Conservation (phyloP, 192 early-diverging fungal genomes). For the Thamnidium elegans region DNA sequence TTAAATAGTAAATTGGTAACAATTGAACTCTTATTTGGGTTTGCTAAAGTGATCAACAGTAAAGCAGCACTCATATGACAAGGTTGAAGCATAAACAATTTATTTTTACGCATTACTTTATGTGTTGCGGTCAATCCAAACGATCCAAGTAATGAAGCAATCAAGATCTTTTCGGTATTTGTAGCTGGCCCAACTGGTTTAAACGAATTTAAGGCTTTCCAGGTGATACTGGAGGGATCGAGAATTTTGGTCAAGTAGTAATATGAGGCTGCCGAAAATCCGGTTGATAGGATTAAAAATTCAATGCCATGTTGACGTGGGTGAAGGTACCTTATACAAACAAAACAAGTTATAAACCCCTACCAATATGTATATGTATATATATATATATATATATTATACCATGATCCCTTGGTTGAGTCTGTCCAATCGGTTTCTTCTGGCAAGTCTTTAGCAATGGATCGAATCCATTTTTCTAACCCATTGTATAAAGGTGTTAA, state of each 20-base stretch:
- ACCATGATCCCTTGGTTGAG: slow-evolving; percentile 50
- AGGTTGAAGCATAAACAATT: slow-evolving; percentile 52
- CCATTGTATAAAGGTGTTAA: neutral
- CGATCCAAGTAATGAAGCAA: slow-evolving; percentile 33
- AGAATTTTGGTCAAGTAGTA: slow-evolving; percentile 34
- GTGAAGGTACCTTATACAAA: slow-evolving; percentile 42
- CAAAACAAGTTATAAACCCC: neutral
- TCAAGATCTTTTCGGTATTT: slow-evolving; percentile 32
- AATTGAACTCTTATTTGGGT: slow-evolving; percentile 39
- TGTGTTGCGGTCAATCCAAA: slow-evolving; percentile 40
- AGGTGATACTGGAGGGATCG: slow-evolving; percentile 3
- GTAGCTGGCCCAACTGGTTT: slow-evolving; percentile 30
- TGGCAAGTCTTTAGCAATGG: slow-evolving; percentile 20
- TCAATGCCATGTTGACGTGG: slow-evolving; percentile 51
- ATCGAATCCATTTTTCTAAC: neutral
- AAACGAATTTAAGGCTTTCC: slow-evolving; percentile 28
- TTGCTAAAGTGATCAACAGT: slow-evolving; percentile 41
- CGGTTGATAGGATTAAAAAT: slow-evolving; percentile 36
- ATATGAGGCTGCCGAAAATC: slow-evolving; percentile 35
- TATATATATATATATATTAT: too few species aligned
- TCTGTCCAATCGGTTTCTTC: slow-evolving; percentile 48
- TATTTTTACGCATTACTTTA: slow-evolving; percentile 40
- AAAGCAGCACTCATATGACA: slow-evolving; percentile 54
- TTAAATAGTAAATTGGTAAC: slow-evolving; percentile 45
- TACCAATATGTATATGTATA: too few species aligned